Percentiles rank a stretch among this genome's conserved stretches.
Conservation (phyloP, 2,329 filamentous ascomycete species). For the Onygenales sp. region DNA sequence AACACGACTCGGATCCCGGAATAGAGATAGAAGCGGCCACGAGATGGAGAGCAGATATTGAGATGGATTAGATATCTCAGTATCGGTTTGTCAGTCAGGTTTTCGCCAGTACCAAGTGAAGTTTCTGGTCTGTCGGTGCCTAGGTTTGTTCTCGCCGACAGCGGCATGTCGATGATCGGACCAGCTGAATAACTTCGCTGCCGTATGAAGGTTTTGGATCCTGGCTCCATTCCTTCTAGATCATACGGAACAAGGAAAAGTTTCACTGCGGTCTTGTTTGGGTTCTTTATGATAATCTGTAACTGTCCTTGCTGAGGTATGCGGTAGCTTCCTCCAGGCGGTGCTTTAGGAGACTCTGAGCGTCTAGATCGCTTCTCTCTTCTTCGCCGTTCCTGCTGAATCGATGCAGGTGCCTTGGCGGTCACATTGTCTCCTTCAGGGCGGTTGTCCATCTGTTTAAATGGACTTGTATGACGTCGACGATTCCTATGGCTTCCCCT, state of each 20-base stretch:
- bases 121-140: constrained; percentile 48
- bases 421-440: constrained; percentile 7
- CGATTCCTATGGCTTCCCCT: constrained; percentile 27
- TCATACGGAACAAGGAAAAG: constrained; percentile 92
- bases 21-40: constrained; percentile 80
- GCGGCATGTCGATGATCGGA: constrained; percentile 65
- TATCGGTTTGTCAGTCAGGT: constrained; percentile 49
- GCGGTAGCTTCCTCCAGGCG: constrained; percentile 81
- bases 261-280: constrained; percentile 96
- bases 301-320: constrained; percentile 91
- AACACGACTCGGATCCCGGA: constrained; percentile 91
- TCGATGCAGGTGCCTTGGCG: constrained; percentile 9
- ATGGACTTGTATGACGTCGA: constrained; percentile 26
- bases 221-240: constrained; percentile 80
- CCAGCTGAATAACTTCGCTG: constrained; percentile 89
- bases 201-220: constrained; percentile 90
- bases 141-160: constrained; percentile 30
- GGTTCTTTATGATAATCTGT: constrained; percentile 96
- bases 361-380: constrained; percentile 52
- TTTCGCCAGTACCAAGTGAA: constrained; percentile 36
- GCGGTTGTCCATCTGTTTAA: constrained; percentile 7
- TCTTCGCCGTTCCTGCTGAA: constrained; percentile 31
- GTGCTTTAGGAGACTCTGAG: constrained; percentile 53
- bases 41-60: constrained; percentile 80
- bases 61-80: constrained; percentile 85